Evolutionary conservation across 192 early-diverging fungal species (phyloP).

Genomic region (Linnemannia elongata): DNA sequence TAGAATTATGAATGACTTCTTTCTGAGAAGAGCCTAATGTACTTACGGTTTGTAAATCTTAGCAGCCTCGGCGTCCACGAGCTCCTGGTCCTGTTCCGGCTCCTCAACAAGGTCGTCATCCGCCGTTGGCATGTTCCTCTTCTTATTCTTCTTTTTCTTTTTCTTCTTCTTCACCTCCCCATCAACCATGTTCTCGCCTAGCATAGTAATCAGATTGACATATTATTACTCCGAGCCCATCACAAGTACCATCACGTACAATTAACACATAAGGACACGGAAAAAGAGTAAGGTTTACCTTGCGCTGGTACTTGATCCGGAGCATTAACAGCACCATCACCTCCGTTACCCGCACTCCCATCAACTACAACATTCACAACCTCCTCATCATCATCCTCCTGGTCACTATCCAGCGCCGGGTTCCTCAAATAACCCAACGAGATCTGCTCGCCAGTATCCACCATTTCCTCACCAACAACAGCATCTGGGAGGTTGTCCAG

Average conservation of each 20-base stretch:
- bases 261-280: neutral
- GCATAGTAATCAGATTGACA: too few species aligned
- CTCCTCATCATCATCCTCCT: constrained; percentile 2
- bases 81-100: neutral
- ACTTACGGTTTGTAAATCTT: constrained; percentile 27
- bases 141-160: constrained; percentile 31
- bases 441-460: neutral
- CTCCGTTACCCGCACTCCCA: neutral
- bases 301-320: neutral
- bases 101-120: constrained; percentile 24
- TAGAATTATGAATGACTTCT: too few species aligned
- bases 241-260: neutral
- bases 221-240: neutral
- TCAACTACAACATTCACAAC: neutral
- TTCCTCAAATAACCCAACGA: neutral
- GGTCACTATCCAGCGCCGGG: neutral
- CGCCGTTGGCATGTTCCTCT: constrained; percentile 6
- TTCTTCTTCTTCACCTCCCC: constrained; percentile 23
- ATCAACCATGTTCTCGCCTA: neutral
- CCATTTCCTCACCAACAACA: neutral
- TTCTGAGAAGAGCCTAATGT: neutral
- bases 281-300: neutral
- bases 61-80: neutral
- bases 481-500: neutral
- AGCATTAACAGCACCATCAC: neutral